Base-by-base conservation (phyloP, 2,329 filamentous ascomycete genomes). In the Curvularia hawaiiensis region DNA sequence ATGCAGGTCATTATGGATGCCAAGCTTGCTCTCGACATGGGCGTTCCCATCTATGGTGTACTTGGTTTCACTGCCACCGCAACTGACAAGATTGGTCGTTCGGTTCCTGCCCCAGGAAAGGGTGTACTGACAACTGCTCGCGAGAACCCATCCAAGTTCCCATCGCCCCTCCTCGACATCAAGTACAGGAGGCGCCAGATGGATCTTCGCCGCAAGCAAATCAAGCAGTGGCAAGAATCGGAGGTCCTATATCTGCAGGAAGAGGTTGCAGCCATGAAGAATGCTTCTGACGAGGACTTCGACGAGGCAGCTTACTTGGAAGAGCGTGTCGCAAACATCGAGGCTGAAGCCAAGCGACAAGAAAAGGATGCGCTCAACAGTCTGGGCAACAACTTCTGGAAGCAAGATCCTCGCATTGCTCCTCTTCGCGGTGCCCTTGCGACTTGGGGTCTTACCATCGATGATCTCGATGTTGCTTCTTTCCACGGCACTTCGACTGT, bases 401-500 rank as follows among this genome's bases (percentile, higher is more conserved):
- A 95, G 84, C 89, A 91, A 72, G 94, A 99, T 75, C 83, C 92
- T 43, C 89, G 88, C 72, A 99, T 99, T 73, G 94, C 95, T 73
- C 95, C 96, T 73, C 87, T 99, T 43, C 93, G 95, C 76, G 95
- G 95, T 79, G 92, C 95, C 57, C 86, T 99, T 63, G 96, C 95
- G 49, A 98, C 94, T 11, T 99, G 95, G 95, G 95, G 94, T 75
- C 89, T 99, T 54, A 98, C 95, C 12, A 91, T 99, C 65, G 95
- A 99, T 73, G 95, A 99, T 71, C 87, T 99, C 35, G 90, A 85
- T 68, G 92, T 99, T 62, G 94, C 95, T 16, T 98, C 95, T 14
- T 98, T 98, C 91, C 95, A 99, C 82, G 95, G 95, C 72, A 99
- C 95, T 40, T 98, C 95, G 1, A 99, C 95, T 65, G 92, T 96